Percentiles rank a stretch among this genome's conserved stretches.
Conservation (phyloP, 305 asterid genomes). For the Fraxinus sp. region DNA sequence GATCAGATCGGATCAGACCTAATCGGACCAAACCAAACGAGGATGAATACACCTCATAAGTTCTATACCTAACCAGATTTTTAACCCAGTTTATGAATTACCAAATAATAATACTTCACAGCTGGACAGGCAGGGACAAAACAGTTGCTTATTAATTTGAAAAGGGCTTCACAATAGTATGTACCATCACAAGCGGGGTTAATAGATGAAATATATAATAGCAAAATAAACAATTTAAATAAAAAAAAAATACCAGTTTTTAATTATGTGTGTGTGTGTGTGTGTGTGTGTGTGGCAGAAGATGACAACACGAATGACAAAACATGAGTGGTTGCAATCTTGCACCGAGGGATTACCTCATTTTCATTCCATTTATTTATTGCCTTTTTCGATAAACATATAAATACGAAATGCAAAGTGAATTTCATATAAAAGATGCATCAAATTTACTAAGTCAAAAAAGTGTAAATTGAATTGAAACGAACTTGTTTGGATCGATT, state of each 20-base stretch:
- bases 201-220: not conserved
- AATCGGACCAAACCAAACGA: too few relatives aligned
- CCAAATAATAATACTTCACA: not conserved
- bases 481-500: not conserved
- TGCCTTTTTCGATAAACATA: not conserved
- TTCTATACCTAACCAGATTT: too few relatives aligned
- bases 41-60: too few relatives aligned
- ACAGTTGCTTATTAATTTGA: not conserved
- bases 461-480: not conserved
- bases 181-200: not conserved
- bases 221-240: not conserved
- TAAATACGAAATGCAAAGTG: not conserved
- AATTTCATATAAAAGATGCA: too few relatives aligned
- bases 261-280: not conserved
- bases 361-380: not conserved
- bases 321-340: not conserved
- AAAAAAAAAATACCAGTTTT: not conserved
- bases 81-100: not conserved
- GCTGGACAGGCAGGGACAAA: not conserved
- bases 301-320: conserved; percentile 3
- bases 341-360: not conserved
- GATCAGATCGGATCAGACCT: too few relatives aligned
- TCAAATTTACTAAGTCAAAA: not conserved
- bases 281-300: not conserved
- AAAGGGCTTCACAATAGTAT: not conserved